Percentiles rank a stretch among this genome's conserved stretches.
These are phyloP conservation scores for Huntiella moniliformis DNA, from an alignment of 2,329 filamentous ascomycete species.

Conservation along the genomic window DNA sequence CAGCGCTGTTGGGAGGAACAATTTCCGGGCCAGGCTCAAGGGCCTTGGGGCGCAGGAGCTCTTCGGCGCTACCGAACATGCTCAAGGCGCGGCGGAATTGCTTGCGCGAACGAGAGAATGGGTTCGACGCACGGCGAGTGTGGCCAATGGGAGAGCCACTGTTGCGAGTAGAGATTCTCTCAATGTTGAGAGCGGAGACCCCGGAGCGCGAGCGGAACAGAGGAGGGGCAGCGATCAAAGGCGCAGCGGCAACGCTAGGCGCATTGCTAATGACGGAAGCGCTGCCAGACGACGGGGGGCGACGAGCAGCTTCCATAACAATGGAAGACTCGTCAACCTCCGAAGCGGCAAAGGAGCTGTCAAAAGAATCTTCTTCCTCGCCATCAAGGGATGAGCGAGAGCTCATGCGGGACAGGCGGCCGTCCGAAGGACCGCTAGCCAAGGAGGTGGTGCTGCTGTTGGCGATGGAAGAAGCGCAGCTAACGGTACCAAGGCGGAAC, in stretches of 20 bases:
- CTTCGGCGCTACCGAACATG: constrained; percentile 90
- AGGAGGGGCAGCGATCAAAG: constrained; percentile 39
- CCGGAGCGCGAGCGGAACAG: constrained; percentile 22
- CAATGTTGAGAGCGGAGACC: constrained; percentile 5
- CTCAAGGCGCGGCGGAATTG: constrained; percentile 83
- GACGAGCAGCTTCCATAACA: constrained; percentile 43
- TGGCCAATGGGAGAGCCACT: constrained; percentile 56
- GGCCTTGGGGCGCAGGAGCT: constrained; percentile 59
- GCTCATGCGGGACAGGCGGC: constrained; percentile 15
- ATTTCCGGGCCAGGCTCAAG: constrained; percentile 21
- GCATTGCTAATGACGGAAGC: constrained; percentile 1
- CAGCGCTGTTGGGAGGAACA: constrained; percentile 4
- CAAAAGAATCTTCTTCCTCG: constrained; percentile 9
- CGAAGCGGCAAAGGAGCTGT: constrained; percentile 7
- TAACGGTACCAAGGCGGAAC: constrained; percentile 8
- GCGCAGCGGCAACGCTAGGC: background rate
- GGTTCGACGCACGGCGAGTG: constrained; percentile 53
- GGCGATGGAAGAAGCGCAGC: constrained; percentile 7
- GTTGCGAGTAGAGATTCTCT: constrained; percentile 7
- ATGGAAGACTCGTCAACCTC: constrained; percentile 5
- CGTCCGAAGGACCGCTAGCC: constrained; percentile 14
- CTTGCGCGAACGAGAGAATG: constrained; percentile 58
- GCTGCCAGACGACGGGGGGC: constrained; percentile 27
- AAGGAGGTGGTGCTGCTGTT: constrained; percentile 11
- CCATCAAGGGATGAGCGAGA: constrained; percentile 23